phyloP scores from a whole-genome alignment of 2,329 filamentous ascomycete species.

The Parascedosporium putredinis region DNA sequence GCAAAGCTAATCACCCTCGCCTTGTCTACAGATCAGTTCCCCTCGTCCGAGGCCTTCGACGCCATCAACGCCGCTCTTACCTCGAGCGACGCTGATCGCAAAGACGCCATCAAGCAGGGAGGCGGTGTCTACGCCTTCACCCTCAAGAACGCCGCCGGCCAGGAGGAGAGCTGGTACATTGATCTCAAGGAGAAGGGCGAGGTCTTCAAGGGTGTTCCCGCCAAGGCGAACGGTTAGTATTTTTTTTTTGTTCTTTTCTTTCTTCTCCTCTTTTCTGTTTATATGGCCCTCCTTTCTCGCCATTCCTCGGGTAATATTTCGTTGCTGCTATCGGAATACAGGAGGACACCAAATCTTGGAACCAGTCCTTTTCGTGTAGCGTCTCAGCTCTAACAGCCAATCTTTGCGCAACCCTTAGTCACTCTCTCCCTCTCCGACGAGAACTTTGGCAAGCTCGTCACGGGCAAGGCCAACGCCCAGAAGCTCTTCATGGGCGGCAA shows the following conservation, averaged over 20 bases:
- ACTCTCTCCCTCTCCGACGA: constrained; percentile 76
- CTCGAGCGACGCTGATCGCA: constrained; percentile 59
- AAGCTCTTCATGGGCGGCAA: constrained; percentile 96
- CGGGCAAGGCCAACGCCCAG: constrained; percentile 88
- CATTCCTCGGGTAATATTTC: no score
- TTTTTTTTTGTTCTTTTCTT: no score
- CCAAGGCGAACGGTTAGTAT: constrained; percentile 69
- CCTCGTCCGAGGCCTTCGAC: constrained; percentile 86
- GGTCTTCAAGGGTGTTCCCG: constrained; percentile 66
- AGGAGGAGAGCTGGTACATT: constrained; percentile 83
- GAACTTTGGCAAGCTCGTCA: constrained; percentile 75
- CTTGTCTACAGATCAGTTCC: constrained; percentile 63
- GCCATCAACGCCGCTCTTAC: constrained; percentile 65
- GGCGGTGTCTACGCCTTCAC: constrained; percentile 84
- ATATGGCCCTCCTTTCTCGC: no score
- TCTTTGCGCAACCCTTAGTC: constrained; percentile 50
- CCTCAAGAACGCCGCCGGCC: constrained; percentile 75
- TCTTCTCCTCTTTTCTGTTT: no score
- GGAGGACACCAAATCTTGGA: no score
- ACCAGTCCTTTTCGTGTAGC: no score
- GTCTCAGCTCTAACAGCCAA: no score
- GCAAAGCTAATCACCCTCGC: no score
- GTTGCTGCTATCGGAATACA: no score
- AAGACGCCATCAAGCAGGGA: constrained; percentile 82
- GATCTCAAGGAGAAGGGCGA: constrained; percentile 85